phyloP scores from a whole-genome alignment of 192 early-diverging fungal species.

The Chytriomyces sp. region DNA sequence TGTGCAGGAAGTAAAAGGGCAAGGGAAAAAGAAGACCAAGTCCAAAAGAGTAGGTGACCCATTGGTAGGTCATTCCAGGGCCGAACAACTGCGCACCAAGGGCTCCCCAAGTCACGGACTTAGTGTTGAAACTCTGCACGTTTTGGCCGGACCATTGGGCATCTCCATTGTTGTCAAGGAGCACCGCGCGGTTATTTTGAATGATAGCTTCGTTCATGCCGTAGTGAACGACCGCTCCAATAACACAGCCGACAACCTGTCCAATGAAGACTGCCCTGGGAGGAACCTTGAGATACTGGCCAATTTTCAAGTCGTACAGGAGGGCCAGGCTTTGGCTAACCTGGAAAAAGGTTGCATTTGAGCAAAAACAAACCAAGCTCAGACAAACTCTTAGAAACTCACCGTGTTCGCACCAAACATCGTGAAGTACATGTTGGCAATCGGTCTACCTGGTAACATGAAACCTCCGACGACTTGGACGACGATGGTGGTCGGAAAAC shows the following conservation, averaged over 20 bases:
- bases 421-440: conserved; percentile 73
- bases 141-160: conserved; percentile 69
- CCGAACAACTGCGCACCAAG: conserved; percentile 62
- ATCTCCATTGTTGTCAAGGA: conserved; percentile 39
- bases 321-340: conserved; percentile 65
- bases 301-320: conserved; percentile 53
- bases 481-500: neutral
- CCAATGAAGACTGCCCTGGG: conserved; percentile 75
- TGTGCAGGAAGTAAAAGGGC: conserved; percentile 66
- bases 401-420: conserved; percentile 64
- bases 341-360: no score
- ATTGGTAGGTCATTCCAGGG: conserved; percentile 60
- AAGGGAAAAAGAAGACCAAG: conserved; percentile 58
- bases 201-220: conserved; percentile 8
- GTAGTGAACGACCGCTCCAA: conserved; percentile 42
- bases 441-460: conserved; percentile 54
- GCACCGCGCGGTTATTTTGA: conserved; percentile 10
- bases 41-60: conserved; percentile 47
- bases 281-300: conserved; percentile 45
- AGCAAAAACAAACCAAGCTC: no score
- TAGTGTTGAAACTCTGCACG: conserved; percentile 66
- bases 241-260: conserved; percentile 71
- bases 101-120: conserved; percentile 80
- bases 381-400: no score
- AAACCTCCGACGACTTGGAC: conserved; percentile 19